phyloP scores from a whole-genome alignment of 257 asterid species.

The Fraxinus cuspidata region DNA sequence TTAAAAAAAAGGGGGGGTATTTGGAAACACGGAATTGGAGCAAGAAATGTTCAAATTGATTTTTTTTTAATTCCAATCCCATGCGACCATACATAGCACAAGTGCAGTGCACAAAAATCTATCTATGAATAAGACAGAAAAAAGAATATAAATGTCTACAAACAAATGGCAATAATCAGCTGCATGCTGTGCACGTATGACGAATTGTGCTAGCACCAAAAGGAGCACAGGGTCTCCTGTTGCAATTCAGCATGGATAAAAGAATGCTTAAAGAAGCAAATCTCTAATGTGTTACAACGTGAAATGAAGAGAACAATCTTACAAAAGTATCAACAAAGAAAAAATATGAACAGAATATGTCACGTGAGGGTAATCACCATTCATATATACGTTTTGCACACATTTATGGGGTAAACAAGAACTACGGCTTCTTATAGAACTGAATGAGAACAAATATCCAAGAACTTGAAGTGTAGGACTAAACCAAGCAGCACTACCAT shows the following conservation, averaged over 20 bases:
- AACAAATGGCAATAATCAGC: slow-evolving; percentile 1
- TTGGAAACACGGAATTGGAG: not conserved
- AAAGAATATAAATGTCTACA: slow-evolving; percentile 9
- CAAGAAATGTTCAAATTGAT: not conserved
- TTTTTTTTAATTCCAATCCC: not conserved
- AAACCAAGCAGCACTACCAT: not conserved
- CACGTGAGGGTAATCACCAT: slow-evolving; percentile 11
- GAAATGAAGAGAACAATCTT: not conserved
- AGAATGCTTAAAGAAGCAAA: not conserved
- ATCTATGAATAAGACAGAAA: slow-evolving; percentile 4
- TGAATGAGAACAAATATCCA: slow-evolving; percentile 3
- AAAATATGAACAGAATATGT: not conserved
- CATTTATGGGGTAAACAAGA: not conserved
- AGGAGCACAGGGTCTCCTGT: slow-evolving; percentile 12
- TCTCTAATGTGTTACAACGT: not conserved
- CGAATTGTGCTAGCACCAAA: slow-evolving; percentile 7
- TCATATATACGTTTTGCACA: not conserved
- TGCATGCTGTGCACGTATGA: slow-evolving; percentile 1
- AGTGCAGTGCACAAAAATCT: not conserved
- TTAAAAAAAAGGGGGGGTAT: not conserved
- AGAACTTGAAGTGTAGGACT: not conserved
- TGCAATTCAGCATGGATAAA: not conserved
- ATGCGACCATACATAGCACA: not conserved
- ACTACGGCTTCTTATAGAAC: not conserved
- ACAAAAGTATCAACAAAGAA: not conserved